Percentiles rank a stretch among this genome's conserved stretches.
Conservation (phyloP, 177 flowering plant genomes). For the Vitis hybrid region DNA sequence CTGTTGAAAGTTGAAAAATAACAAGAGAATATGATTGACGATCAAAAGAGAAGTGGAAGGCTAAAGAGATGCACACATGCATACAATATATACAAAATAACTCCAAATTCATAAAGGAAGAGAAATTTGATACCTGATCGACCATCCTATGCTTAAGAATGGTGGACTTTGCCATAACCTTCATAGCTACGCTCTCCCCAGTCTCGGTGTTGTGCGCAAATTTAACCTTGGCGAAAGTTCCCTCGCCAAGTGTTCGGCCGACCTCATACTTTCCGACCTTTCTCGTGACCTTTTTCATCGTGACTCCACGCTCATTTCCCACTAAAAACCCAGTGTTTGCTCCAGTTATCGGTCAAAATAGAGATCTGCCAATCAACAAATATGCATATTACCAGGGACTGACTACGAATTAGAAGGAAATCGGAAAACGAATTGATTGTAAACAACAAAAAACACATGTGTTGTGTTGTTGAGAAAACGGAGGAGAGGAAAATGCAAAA, state of each 20-base stretch:
- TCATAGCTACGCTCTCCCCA: constrained; percentile 70
- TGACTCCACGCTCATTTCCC: constrained; percentile 15
- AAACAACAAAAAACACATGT: no score
- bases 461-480: no score
- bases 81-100: background rate
- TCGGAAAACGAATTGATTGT: no score
- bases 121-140: constrained; percentile 55
- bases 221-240: constrained; percentile 86
- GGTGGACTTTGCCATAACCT: constrained; percentile 63
- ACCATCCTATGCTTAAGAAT: constrained; percentile 83
- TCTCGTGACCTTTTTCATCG: constrained; percentile 30
- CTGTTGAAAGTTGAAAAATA: background rate
- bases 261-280: constrained; percentile 66
- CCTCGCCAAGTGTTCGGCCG: constrained; percentile 67
- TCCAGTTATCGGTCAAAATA: background rate
- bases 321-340: background rate
- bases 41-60: background rate
- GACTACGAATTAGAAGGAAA: no score
- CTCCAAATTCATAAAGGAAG: background rate
- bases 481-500: no score
- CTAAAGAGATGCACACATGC: background rate
- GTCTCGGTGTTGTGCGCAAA: constrained; percentile 64
- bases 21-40: background rate
- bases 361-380: background rate
- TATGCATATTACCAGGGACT: no score